Evolutionary conservation across 1,284 basidiomycete species (phyloP).

Genomic region (Boletus semigastroideus): DNA sequence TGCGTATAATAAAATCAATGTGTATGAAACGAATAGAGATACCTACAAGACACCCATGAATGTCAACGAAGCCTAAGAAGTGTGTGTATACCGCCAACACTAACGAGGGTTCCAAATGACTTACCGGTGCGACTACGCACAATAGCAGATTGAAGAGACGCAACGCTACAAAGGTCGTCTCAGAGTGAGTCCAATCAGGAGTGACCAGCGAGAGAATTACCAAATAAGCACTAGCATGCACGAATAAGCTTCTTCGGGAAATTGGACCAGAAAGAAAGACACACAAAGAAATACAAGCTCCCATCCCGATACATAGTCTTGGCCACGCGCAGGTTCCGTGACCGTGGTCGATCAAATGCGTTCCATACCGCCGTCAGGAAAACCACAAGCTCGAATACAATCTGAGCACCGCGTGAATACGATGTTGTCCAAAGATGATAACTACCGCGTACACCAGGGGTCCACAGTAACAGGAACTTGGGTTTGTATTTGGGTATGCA

Average conservation of each 20-base stretch:
- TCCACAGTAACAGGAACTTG: constrained; percentile 30
- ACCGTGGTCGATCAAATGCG: constrained; percentile 34
- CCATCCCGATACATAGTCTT: constrained; percentile 38
- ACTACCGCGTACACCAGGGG: constrained; percentile 30
- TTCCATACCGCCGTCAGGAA: constrained; percentile 39
- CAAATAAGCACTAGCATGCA: constrained; percentile 25
- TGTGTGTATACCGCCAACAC: neutral
- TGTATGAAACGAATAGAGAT: neutral
- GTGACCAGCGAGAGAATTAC: constrained; percentile 13
- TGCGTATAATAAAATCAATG: neutral
- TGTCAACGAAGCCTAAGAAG: constrained; percentile 24
- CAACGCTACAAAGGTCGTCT: constrained; percentile 21
- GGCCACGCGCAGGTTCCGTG: constrained; percentile 22
- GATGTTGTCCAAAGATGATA: neutral
- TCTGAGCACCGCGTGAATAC: constrained; percentile 19
- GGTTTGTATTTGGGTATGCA: constrained; percentile 20
- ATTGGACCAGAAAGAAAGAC: constrained; percentile 7
- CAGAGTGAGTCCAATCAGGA: neutral
- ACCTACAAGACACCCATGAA: constrained; percentile 34
- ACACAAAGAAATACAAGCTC: constrained; percentile 39
- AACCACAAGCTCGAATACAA: constrained; percentile 39
- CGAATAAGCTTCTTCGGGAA: neutral
- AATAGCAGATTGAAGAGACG: constrained; percentile 33
- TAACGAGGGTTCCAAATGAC: constrained; percentile 1
- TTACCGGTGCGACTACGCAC: constrained; percentile 30